A percentile compares a stretch with the other conserved stretches of the same genome.
Conservation (phyloP, 805 yeast species). For the Wickerhamomyces rabaulensis region DNA sequence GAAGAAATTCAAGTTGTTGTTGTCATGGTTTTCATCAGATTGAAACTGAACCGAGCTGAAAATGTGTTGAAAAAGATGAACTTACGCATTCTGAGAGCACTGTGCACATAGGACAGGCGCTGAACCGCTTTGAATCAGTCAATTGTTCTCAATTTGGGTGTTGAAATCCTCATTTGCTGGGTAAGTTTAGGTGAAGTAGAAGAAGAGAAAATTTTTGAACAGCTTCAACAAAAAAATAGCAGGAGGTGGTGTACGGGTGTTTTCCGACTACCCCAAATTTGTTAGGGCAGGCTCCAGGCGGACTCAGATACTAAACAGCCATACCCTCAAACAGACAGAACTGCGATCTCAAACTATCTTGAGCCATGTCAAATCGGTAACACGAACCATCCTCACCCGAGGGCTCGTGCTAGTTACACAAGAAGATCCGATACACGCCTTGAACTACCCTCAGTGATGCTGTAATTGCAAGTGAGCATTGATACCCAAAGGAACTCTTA, state of each 20-base stretch:
- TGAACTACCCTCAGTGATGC: too few species aligned
- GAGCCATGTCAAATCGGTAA: too few species aligned
- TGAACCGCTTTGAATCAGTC: too few species aligned
- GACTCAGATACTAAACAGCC: too few species aligned
- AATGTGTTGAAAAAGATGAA: neutral
- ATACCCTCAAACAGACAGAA: too few species aligned
- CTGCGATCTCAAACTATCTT: too few species aligned
- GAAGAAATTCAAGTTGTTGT: slow-evolving; percentile 64
- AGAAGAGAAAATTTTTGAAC: neutral
- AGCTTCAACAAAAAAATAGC: neutral
- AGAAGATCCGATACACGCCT: too few species aligned
- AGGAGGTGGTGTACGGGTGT: neutral
- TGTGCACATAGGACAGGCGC: too few species aligned
- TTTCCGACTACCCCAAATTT: neutral
- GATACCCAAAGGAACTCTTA: too few species aligned
- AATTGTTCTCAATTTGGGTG: neutral
- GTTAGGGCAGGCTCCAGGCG: neutral
- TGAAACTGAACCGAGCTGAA: neutral
- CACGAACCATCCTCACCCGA: too few species aligned
- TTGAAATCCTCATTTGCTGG: neutral
- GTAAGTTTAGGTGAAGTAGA: neutral
- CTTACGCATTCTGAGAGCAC: neutral
- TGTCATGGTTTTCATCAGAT: slow-evolving; percentile 37
- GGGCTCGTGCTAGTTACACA: too few species aligned
- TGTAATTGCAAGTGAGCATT: too few species aligned